Evolutionary conservation across 768 basidiomycete species (phyloP), one percentile per base, ranked within the genome.

Genomic region (Termitomyces sp.): DNA sequence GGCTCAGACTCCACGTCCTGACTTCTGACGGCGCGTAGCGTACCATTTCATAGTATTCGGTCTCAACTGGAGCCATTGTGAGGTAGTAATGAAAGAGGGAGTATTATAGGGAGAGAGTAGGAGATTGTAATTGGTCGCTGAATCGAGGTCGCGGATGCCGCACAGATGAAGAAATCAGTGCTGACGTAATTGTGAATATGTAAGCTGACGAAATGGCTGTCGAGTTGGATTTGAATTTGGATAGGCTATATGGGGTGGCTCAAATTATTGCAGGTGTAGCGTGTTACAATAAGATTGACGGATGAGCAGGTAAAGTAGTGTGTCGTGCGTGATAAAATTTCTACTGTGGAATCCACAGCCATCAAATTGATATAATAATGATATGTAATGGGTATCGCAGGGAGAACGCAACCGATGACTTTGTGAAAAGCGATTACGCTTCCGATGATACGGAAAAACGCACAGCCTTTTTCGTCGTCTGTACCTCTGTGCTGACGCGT

Each of bases 21-120:
- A 25, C 12, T 46, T 17, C 29, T 16, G 41, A 31, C 27, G 34
- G 40, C 46, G 66, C 29, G 6, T 2, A 29, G 21, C 87, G 63
- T 63, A 90, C 90, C 70, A 93, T 65, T 70, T 93, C 90, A 72
- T 95, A 95, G 70, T 91, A 95, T 67, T 89, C 89, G 12, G 90
- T 92, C 67, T 94, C 92, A 19, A 92, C 83, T n/a, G 91, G 91
- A n/a, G 87, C 78, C 90, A 92, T 92, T 37, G 43, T 12, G 48
- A 8, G 23, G 34, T 47, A 57, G 47, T 46, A 57, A 35, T 43
- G 44, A 47, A 25, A 44, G 40, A 57, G 41, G 55, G 35, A 55
- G 27, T 53, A 61, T 58, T 59, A 61, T 55, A 61, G 51, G 49
- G 10, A 29, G 40, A 53, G 25, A 23, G 29, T 42, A 53, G 40